These are phyloP conservation scores for Hypoxylon trugodes DNA, from an alignment of 495 filamentous ascomycete species.

Conservation along the genomic window DNA sequence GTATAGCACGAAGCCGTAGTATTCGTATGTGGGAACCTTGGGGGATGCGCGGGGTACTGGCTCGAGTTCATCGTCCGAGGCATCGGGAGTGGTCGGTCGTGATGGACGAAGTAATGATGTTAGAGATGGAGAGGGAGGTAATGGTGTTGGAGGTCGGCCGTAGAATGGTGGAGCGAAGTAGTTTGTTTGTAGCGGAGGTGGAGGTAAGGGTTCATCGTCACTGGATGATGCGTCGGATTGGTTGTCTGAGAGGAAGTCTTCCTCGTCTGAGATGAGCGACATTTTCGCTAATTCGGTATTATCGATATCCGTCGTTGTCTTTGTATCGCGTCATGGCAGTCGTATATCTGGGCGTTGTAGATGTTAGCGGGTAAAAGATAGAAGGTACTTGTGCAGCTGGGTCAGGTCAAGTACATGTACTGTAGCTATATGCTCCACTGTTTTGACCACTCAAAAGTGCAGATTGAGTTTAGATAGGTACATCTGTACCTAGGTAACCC, in stretches of 20 bases:
- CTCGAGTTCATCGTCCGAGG: conserved; percentile 83
- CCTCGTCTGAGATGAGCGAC: conserved; percentile 60
- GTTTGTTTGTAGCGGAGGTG: conserved; percentile 55
- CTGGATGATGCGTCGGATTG: conserved; percentile 44
- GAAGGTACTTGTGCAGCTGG: no score
- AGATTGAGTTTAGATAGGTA: no score
- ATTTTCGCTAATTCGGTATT: conserved; percentile 35
- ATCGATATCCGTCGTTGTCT: not conserved
- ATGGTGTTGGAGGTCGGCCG: conserved; percentile 83
- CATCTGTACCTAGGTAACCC: no score
- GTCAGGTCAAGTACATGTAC: no score
- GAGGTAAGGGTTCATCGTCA: conserved; percentile 40
- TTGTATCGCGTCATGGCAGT: not conserved
- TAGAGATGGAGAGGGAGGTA: conserved; percentile 91
- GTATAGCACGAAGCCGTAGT: conserved; percentile 98
- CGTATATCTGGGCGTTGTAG: no score
- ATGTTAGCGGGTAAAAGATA: no score
- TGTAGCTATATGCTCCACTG: no score
- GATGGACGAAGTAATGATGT: conserved; percentile 95
- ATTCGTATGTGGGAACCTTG: conserved; percentile 96
- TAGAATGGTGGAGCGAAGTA: conserved; percentile 90
- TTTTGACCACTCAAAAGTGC: no score
- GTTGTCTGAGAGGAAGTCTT: conserved; percentile 52
- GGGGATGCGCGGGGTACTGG: conserved; percentile 88
- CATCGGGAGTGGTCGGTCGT: conserved; percentile 89